Conservation (phyloP, 179 eudicot species). For the Amaranthus tricolor region DNA sequence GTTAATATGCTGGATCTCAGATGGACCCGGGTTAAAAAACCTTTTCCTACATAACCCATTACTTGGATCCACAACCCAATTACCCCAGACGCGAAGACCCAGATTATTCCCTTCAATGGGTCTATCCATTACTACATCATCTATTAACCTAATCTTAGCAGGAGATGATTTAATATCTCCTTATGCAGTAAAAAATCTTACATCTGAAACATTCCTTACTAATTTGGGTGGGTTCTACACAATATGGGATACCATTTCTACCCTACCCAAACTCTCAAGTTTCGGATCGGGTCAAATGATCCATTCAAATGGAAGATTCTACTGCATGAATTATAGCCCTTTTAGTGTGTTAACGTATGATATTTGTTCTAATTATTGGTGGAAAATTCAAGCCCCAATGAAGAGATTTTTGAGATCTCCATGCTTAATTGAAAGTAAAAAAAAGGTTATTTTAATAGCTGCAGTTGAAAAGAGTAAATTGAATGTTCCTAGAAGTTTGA, state of each 20-base stretch:
- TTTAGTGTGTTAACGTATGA: constrained; percentile 66
- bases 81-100: constrained; percentile 59
- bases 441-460: constrained; percentile 55
- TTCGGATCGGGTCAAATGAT: constrained; percentile 75
- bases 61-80: constrained; percentile 47
- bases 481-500: constrained; percentile 70
- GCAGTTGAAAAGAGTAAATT: constrained; percentile 90
- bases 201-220: constrained; percentile 69
- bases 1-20: constrained; percentile 63
- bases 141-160: constrained; percentile 59
- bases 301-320: constrained; percentile 43
- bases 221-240: constrained; percentile 67
- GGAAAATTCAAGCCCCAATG: constrained; percentile 91
- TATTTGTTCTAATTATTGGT: constrained; percentile 49
- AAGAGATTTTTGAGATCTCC: constrained; percentile 77
- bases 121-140: constrained; percentile 39
- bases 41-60: constrained; percentile 71
- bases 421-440: constrained; percentile 46
- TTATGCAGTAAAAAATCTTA: constrained; percentile 81
- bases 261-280: constrained; percentile 80
- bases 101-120: constrained; percentile 76
- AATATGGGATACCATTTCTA: constrained; percentile 59
- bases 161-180: constrained; percentile 93
- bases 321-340: constrained; percentile 87
- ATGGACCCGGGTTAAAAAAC: constrained; percentile 64